phyloP scores from a whole-genome alignment of 352 stramenopile genomes.

The Phytophthora rubi region DNA sequence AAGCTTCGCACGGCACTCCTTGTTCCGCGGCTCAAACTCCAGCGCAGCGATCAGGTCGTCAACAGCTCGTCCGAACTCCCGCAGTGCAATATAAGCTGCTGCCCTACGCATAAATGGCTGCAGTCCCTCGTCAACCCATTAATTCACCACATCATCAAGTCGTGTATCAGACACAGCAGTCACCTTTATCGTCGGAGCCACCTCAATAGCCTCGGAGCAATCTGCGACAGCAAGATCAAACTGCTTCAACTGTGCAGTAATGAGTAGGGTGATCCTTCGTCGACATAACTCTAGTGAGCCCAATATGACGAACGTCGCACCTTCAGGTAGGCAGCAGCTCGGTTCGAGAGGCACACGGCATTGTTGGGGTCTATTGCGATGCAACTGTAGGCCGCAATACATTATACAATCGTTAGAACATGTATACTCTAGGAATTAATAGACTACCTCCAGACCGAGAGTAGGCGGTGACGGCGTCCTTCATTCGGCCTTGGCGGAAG shows the following conservation, averaged over 20 bases:
- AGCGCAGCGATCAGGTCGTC: conserved; percentile 54
- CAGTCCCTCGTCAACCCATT: conserved; percentile 2
- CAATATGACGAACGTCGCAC: conserved; percentile 17
- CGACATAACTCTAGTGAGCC: background rate
- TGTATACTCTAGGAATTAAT: too few relatives aligned
- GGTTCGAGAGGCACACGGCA: conserved; percentile 65
- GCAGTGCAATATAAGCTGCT: conserved; percentile 43
- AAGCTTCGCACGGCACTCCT: conserved; percentile 53
- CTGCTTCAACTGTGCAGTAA: conserved; percentile 37
- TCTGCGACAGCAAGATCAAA: conserved; percentile 53
- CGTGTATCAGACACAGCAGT: too few relatives aligned
- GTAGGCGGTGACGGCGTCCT: conserved; percentile 53
- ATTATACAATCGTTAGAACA: background rate
- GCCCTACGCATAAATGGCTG: conserved; percentile 69
- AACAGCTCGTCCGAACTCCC: conserved; percentile 36
- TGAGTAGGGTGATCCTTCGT: background rate
- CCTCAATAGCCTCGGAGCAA: conserved; percentile 51
- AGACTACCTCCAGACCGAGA: conserved; percentile 30
- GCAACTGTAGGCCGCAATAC: conserved; percentile 35
- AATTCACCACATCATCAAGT: background rate
- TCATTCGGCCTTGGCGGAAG: conserved; percentile 49
- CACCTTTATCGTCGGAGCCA: conserved; percentile 69
- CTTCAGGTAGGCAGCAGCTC: conserved; percentile 70
- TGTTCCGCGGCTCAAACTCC: conserved; percentile 57
- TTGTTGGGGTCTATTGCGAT: conserved; percentile 51